Conservation (phyloP, 1,284 basidiomycete genomes). For the Ustilago vetiveriae region DNA sequence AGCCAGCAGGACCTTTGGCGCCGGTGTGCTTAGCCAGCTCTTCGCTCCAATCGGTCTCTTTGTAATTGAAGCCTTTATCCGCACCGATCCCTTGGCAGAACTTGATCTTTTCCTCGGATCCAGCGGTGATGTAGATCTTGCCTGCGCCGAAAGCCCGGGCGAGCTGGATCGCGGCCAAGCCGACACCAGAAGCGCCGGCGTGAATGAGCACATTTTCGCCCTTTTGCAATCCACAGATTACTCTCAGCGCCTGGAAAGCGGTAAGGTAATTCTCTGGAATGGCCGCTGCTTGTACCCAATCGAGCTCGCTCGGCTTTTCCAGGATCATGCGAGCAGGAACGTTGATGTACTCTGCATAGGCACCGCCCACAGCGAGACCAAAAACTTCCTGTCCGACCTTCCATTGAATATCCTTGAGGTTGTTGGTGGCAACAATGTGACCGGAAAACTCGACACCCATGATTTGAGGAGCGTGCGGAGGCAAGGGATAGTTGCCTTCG, state of each 20-base stretch:
- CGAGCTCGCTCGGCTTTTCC: constrained; percentile 78
- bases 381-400: constrained; percentile 84
- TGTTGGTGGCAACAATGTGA: constrained; percentile 69
- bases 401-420: constrained; percentile 55
- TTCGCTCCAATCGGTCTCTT: constrained; percentile 79
- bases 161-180: constrained; percentile 88
- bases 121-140: constrained; percentile 74
- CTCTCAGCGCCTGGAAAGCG: constrained; percentile 60
- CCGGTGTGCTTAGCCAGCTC: constrained; percentile 69
- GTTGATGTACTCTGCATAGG: constrained; percentile 88
- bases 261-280: constrained; percentile 64
- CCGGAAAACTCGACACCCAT: constrained; percentile 89
- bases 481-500: constrained; percentile 72
- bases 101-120: constrained; percentile 82
- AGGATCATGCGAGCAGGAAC: constrained; percentile 77
- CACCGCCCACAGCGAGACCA: constrained; percentile 78
- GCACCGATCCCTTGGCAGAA: constrained; percentile 76
- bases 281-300: constrained; percentile 76
- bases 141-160: constrained; percentile 77
- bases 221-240: constrained; percentile 68
- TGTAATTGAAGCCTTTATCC: constrained; percentile 83
- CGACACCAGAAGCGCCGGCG: constrained; percentile 78
- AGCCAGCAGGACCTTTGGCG: constrained; percentile 34
- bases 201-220: constrained; percentile 85
- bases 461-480: constrained; percentile 79